These are phyloP conservation scores for Lecanoromycetidae sp. DNA, from an alignment of 2,329 filamentous ascomycete genomes.

Conservation along the genomic window DNA sequence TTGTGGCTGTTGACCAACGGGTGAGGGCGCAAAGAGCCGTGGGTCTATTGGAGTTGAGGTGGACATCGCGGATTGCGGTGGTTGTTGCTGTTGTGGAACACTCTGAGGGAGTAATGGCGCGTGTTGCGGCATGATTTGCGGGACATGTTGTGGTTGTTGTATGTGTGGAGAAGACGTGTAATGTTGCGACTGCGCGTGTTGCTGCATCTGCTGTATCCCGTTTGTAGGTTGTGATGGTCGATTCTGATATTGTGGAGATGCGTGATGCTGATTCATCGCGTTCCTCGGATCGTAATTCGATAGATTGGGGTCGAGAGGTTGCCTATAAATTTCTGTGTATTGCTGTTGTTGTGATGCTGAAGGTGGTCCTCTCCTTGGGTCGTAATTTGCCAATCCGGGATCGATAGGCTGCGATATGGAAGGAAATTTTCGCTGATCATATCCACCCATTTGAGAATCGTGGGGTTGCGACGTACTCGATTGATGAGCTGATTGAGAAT, in stretches of 20 bases:
- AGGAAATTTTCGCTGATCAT: constrained; percentile 11
- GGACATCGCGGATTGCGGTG: background rate
- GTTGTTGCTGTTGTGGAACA: constrained; percentile 7
- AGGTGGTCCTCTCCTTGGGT: constrained; percentile 6
- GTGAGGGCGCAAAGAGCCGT: constrained; percentile 15
- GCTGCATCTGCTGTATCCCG: constrained; percentile 5
- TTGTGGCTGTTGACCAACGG: constrained; percentile 3
- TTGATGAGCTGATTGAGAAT: constrained; percentile 11
- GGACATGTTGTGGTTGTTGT: constrained; percentile 9
- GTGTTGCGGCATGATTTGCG: constrained; percentile 8
- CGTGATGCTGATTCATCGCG: constrained; percentile 4
- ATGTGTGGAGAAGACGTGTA: constrained; percentile 4
- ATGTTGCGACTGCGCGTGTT: constrained; percentile 6
- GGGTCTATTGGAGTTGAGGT: constrained; percentile 18
- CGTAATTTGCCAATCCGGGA: constrained; percentile 1
- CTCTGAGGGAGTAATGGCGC: no score
- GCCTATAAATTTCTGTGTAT: constrained; percentile 1
- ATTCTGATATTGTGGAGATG: constrained; percentile 4
- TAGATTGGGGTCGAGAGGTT: constrained; percentile 1
- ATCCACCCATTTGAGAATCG: constrained; percentile 4
- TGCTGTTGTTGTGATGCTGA: constrained; percentile 5
- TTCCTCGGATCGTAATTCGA: constrained; percentile 2
- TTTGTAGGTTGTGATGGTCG: constrained; percentile 6
- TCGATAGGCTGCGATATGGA: constrained; percentile 2
- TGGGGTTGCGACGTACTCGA: constrained; percentile 8